Evolutionary conservation across 257 asterid genomes (phyloP).

Genomic region (Salvia miltiorrhiza): DNA sequence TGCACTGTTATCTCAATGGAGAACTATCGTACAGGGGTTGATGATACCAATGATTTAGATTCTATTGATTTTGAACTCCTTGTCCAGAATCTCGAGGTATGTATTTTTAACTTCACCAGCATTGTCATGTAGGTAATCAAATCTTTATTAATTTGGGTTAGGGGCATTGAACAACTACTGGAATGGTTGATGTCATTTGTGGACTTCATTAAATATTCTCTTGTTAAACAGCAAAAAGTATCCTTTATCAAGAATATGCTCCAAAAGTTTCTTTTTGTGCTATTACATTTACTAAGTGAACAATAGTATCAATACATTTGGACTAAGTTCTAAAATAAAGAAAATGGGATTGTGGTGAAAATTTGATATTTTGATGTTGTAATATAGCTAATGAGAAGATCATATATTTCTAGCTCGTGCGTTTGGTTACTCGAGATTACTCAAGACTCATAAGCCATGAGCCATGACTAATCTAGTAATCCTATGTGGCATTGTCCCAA

Average conservation of each 20-base stretch:
- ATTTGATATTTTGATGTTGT: neutral
- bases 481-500: no score
- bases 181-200: neutral
- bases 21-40: constrained; percentile 89
- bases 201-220: neutral
- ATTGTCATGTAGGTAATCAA: neutral
- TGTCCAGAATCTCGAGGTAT: constrained; percentile 86
- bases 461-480: no score
- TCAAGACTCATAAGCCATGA: no score
- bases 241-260: neutral
- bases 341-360: neutral
- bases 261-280: neutral
- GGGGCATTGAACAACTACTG: neutral
- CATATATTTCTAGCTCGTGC: neutral
- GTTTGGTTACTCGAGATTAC: neutral
- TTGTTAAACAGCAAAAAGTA: neutral
- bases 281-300: neutral
- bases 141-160: neutral
- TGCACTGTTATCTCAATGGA: constrained; percentile 90
- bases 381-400: neutral
- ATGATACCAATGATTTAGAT: constrained; percentile 87
- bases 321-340: neutral
- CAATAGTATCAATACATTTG: neutral
- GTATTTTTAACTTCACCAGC: neutral
- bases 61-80: constrained; percentile 87